Base-by-base conservation (phyloP, 2,329 filamentous ascomycete genomes). In the Atkinsonella hypoxylon region DNA sequence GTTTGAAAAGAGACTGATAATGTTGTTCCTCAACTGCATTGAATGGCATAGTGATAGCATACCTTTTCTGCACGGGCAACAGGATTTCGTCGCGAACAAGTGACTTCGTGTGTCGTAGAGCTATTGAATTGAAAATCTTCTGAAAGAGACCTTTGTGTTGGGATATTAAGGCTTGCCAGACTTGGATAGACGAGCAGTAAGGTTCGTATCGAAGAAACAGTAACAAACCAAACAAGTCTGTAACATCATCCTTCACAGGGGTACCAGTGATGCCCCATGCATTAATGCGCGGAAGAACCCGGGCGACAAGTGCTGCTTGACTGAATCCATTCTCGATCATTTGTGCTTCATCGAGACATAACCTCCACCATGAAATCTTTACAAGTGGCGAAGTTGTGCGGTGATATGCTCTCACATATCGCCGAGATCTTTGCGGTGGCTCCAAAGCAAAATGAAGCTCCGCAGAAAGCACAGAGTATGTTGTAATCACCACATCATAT, bases 191-290 rank as follows among this genome's bases (percentile, higher is more conserved):
- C 6, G 77, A 79, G 50, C 79, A 84, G 61, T 87, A 91, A 1
- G 89, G 89, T 53, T 89, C 77, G 59, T 85, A 89, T 17, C 78
- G 77, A 9, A 97, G 74, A 58, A 98, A 97, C 0, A 86, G 72
- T 0, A 97, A 66, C 4, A 97, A 72, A 0, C 91, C 91, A 56
- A 83, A 82, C 8, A 96, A 72, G 64, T 96, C 91, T 59, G 70
- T 67, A 32, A 91, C 77, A 54, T 89, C 78, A 56, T 89, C 87
- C 56, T 87, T 85, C 38, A 97, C 76, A 0, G 93, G 93, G 0
- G 93, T 98, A 41, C 66, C 93, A 0, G 89, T 91, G 40, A 98
- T 82, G 13, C 85, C 89, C 93, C 93, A 97, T 2, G 89, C 84
- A 67, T 95, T 90, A 55, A 87, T 69, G 30, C 93, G 79, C 43